phyloP scores from a whole-genome alignment of 371 early-diverging fungal species.

The Mucor irregularis region DNA sequence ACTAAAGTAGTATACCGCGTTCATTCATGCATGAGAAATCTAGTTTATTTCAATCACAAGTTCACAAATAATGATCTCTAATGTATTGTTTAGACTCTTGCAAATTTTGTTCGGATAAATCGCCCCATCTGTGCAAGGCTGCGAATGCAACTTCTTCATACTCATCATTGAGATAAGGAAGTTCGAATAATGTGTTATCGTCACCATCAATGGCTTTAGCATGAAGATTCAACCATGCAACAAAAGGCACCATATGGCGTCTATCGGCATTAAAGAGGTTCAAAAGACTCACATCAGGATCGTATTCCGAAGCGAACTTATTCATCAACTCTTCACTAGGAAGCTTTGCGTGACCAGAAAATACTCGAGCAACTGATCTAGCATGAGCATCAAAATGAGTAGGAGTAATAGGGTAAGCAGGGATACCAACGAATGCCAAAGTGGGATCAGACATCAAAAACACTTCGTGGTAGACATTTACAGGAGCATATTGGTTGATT shows the following conservation, averaged over 20 bases:
- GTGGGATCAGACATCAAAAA: conserved; percentile 43
- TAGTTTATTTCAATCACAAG: no score
- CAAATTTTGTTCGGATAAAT: not conserved
- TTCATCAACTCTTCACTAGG: conserved; percentile 27
- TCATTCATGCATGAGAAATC: no score
- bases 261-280: conserved; percentile 5
- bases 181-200: not conserved
- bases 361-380: conserved; percentile 38
- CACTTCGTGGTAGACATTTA: conserved; percentile 33
- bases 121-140: not conserved
- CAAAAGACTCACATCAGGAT: conserved; percentile 5
- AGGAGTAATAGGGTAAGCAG: conserved; percentile 18
- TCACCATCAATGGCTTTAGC: conserved; percentile 3
- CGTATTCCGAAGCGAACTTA: conserved; percentile 10
- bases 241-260: conserved; percentile 12
- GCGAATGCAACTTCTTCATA: conserved; percentile 3
- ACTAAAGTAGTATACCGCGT: no score
- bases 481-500: conserved; percentile 3
- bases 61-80: not conserved
- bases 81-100: not conserved
- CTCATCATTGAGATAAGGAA: conserved; percentile 8
- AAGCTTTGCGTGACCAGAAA: conserved; percentile 30
- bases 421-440: conserved; percentile 32
- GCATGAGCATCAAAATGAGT: conserved; percentile 38
- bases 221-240: conserved; percentile 40